These are phyloP conservation scores for Blyttiomyces sp. DNA, from an alignment of 371 early-diverging fungal species.

Conservation along the genomic window DNA sequence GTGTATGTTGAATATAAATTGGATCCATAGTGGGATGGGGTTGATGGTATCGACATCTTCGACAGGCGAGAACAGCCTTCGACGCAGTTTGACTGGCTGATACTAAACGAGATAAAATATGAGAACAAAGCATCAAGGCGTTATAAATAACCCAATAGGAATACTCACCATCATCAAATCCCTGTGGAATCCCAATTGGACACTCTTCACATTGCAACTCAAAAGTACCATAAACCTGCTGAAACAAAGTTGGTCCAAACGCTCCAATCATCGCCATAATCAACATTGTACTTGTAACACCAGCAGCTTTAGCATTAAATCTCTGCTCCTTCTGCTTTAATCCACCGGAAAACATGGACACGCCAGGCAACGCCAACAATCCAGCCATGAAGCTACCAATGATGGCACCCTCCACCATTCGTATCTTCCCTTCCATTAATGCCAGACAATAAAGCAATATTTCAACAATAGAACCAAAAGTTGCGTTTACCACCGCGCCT, in stretches of 20 bases:
- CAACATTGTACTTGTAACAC: constrained; percentile 91
- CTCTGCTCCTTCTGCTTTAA: constrained; percentile 83
- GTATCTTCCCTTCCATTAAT: constrained; percentile 79
- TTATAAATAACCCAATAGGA: neutral
- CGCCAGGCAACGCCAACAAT: constrained; percentile 86
- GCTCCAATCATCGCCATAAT: constrained; percentile 91
- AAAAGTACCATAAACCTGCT: constrained; percentile 79
- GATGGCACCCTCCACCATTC: constrained; percentile 86
- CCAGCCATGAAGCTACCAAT: constrained; percentile 90
- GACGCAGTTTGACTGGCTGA: neutral
- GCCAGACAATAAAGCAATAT: constrained; percentile 90
- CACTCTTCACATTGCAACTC: constrained; percentile 54
- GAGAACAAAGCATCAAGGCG: neutral
- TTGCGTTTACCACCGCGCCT: constrained; percentile 95
- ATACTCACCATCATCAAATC: neutral
- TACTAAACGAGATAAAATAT: neutral
- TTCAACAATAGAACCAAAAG: constrained; percentile 95
- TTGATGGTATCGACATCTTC: constrained; percentile 43
- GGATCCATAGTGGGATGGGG: constrained; percentile 74
- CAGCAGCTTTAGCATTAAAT: constrained; percentile 93
- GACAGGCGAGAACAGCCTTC: constrained; percentile 15
- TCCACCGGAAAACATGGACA: constrained; percentile 91
- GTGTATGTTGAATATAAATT: constrained; percentile 75
- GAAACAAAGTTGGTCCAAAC: constrained; percentile 92
- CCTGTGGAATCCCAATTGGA: constrained; percentile 13